Evolutionary conservation across 192 early-diverging fungal species (phyloP).

Genomic region (Spizellomyces sp.): DNA sequence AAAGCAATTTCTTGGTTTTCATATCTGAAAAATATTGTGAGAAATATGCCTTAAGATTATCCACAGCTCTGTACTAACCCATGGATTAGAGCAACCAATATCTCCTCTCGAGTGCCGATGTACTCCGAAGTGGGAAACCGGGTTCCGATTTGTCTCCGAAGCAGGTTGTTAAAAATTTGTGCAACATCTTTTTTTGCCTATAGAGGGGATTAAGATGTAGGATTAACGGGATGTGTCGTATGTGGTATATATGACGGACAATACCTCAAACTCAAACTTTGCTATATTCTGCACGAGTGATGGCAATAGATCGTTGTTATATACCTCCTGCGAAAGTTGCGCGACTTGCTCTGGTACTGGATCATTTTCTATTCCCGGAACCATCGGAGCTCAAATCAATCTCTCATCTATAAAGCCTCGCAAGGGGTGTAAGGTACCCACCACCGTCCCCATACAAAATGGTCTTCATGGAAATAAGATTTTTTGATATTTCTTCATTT

Average conservation of each 20-base stretch:
- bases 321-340: conserved; percentile 94
- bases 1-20: conserved; percentile 94
- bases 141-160: conserved; percentile 91
- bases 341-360: conserved; percentile 88
- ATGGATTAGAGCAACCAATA: conserved; percentile 78
- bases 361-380: conserved; percentile 64
- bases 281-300: conserved; percentile 87
- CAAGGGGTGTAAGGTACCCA: conserved; percentile 31
- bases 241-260: neutral
- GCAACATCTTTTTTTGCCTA: conserved; percentile 96
- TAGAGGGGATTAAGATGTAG: neutral
- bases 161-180: conserved; percentile 95
- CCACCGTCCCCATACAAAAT: conserved; percentile 96
- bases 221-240: neutral
- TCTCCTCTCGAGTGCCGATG: conserved; percentile 79
- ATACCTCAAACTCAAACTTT: conserved; percentile 87
- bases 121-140: conserved; percentile 97
- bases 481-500: conserved; percentile 97
- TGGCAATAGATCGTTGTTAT: conserved; percentile 88
- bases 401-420: neutral
- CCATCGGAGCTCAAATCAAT: neutral
- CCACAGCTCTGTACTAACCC: conserved; percentile 46
- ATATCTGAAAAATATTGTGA: conserved; percentile 61
- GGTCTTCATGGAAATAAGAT: conserved; percentile 87
- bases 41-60: neutral